Percentiles rank a stretch among this genome's conserved stretches.
Evolutionary conservation across 768 basidiomycete genomes (phyloP).

Genomic region (Goffeauzyma gilvescens): DNA sequence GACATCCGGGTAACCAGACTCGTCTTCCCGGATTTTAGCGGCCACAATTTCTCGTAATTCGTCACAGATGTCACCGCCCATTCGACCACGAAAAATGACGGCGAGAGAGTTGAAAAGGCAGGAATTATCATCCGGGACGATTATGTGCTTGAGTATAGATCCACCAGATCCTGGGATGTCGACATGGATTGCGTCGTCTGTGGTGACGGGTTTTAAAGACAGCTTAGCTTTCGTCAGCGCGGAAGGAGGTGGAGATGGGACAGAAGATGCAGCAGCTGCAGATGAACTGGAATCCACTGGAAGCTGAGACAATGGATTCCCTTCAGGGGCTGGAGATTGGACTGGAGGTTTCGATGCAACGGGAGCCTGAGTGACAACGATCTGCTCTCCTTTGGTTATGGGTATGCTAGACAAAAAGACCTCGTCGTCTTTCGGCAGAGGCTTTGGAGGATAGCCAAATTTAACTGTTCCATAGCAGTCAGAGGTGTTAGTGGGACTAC

Average conservation of each 20-base stretch:
- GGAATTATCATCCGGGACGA: conserved; percentile 94
- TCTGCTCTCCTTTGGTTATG: conserved; percentile 59
- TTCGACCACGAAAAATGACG: conserved; percentile 65
- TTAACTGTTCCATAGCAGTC: conserved; percentile 21
- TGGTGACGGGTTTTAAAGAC: background rate
- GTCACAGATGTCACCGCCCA: conserved; percentile 41
- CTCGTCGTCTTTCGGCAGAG: conserved; percentile 44
- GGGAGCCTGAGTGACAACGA: conserved; percentile 45
- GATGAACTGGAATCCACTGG: background rate
- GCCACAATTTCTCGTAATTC: conserved; percentile 63
- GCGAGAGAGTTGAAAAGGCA: conserved; percentile 80
- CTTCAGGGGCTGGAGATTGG: too few relatives aligned
- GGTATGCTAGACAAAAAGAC: conserved; percentile 59
- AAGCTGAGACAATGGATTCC: too few relatives aligned
- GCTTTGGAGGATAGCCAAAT: conserved; percentile 60
- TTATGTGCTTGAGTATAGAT: conserved; percentile 33
- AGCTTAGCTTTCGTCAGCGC: background rate
- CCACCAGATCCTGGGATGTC: conserved; percentile 18
- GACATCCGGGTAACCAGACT: conserved; percentile 58
- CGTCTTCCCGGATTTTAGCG: conserved; percentile 54
- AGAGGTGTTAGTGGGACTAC: background rate
- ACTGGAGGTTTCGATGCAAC: background rate
- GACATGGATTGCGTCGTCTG: conserved; percentile 7
- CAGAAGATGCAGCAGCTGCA: too few relatives aligned
- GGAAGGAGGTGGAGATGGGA: background rate